Evolutionary conservation across 2,329 filamentous ascomycete species (phyloP).

Genomic region (Bipolaris cookei): DNA sequence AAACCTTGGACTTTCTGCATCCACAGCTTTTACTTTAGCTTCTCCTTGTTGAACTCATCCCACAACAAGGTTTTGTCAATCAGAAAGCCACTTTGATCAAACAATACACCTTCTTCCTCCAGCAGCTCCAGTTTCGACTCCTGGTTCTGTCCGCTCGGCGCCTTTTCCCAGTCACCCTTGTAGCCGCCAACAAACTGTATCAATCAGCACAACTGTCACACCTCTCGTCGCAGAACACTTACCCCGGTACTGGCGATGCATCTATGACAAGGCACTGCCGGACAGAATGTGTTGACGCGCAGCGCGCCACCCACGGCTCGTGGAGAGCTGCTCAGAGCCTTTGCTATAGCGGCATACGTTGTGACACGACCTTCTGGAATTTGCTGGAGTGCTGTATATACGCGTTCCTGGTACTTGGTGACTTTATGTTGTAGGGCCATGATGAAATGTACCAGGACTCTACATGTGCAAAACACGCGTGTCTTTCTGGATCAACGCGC

Average conservation of each 20-base stretch:
- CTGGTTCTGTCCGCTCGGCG: constrained; percentile 67
- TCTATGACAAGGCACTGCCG: constrained; percentile 80
- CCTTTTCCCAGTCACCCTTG: constrained; percentile 68
- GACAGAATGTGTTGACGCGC: constrained; percentile 80
- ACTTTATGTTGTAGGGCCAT: constrained; percentile 38
- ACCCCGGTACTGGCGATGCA: constrained; percentile 75
- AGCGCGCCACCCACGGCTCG: constrained; percentile 80
- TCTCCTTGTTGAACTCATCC: constrained; percentile 50
- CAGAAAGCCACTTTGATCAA: constrained; percentile 66
- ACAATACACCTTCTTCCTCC: constrained; percentile 67
- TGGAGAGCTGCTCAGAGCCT: constrained; percentile 71
- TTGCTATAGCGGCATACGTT: constrained; percentile 76
- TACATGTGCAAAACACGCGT: constrained; percentile 4
- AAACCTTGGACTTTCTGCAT: constrained; percentile 3
- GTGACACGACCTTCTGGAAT: constrained; percentile 78
- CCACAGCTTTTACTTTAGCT: constrained; percentile 23
- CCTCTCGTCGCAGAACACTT: constrained; percentile 25
- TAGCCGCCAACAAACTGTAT: constrained; percentile 66
- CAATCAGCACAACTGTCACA: constrained; percentile 5
- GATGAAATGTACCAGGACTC: not conserved
- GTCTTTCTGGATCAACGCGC: constrained; percentile 23
- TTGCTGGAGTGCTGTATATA: constrained; percentile 76
- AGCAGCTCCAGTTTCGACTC: constrained; percentile 69
- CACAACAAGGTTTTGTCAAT: constrained; percentile 57
- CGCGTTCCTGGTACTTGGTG: constrained; percentile 50